Percentiles rank a stretch among this genome's conserved stretches.
phyloP scores from a whole-genome alignment of 805 yeast genomes.

The Suhomyces canberraensis region DNA sequence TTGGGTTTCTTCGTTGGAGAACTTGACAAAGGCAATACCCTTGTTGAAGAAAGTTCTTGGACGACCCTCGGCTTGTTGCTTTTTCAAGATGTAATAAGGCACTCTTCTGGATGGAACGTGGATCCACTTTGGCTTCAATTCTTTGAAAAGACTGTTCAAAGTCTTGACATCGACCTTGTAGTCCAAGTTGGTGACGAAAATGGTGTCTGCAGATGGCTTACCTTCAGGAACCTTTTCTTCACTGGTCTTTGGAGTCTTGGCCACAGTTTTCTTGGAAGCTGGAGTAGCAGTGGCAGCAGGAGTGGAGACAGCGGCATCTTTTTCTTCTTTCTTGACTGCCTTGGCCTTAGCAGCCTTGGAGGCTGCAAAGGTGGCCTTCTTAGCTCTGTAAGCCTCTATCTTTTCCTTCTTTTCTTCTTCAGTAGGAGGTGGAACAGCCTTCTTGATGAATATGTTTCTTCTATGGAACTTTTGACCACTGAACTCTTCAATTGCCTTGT shows the following conservation, averaged over 20 bases:
- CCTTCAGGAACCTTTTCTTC: slow-evolving; percentile 41
- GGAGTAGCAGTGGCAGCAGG: slow-evolving; percentile 6
- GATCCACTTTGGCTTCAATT: slow-evolving; percentile 53
- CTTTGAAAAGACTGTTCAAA: slow-evolving; percentile 44
- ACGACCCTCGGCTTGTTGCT: slow-evolving; percentile 44
- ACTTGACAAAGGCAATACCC: slow-evolving; percentile 66
- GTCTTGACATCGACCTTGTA: slow-evolving; percentile 46
- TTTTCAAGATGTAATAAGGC: slow-evolving; percentile 42
- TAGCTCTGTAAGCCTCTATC: slow-evolving; percentile 31
- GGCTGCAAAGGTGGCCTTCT: slow-evolving; percentile 12
- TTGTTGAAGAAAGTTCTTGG: slow-evolving; percentile 44
- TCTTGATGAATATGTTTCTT: slow-evolving; percentile 48
- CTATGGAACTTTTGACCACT: slow-evolving; percentile 44
- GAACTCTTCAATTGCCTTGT: slow-evolving; percentile 40
- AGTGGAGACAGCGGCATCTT: slow-evolving; percentile 11
- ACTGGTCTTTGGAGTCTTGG: slow-evolving; percentile 1
- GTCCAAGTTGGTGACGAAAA: slow-evolving; percentile 61
- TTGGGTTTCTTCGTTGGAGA: slow-evolving; percentile 60
- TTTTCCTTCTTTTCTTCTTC: slow-evolving; percentile 41
- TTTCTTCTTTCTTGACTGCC: slow-evolving; percentile 17
- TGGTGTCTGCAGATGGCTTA: slow-evolving; percentile 52
- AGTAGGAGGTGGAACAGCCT: slow-evolving; percentile 52
- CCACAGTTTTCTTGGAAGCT: slow-evolving; percentile 4
- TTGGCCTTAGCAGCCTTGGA: slow-evolving; percentile 18
- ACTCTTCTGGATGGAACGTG: slow-evolving; percentile 55